Evolutionary conservation across 2,329 filamentous ascomycete species (phyloP).

Genomic region (Aureobasidium sp.): DNA sequence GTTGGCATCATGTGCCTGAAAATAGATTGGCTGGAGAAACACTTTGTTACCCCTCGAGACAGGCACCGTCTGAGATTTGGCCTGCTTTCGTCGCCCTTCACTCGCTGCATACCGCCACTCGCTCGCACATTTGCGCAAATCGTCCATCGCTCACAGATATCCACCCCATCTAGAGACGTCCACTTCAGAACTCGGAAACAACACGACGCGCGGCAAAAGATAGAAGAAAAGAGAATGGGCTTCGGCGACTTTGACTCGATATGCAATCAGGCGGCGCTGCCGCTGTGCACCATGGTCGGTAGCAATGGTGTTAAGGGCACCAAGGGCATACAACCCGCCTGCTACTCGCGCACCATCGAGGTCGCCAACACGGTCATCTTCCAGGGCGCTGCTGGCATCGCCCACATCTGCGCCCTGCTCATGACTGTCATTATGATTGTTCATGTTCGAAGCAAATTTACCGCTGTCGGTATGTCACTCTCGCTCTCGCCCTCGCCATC

Average conservation of each 20-base stretch:
- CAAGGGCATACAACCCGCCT: slow-evolving; percentile 69
- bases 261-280: slow-evolving; percentile 78
- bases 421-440: slow-evolving; percentile 98
- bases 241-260: slow-evolving; percentile 88
- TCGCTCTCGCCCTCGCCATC: neutral
- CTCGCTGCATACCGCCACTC: slow-evolving; percentile 1
- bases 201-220: neutral
- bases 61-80: neutral
- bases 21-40: slow-evolving; percentile 2
- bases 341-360: slow-evolving; percentile 92
- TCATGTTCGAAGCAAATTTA: slow-evolving; percentile 95
- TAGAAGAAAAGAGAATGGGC: slow-evolving; percentile 52
- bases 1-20: slow-evolving; percentile 2
- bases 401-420: slow-evolving; percentile 81
- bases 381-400: slow-evolving; percentile 80
- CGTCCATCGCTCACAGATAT: neutral
- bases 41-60: slow-evolving; percentile 12
- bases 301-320: slow-evolving; percentile 60
- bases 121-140: neutral
- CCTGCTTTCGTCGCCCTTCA: neutral
- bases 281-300: slow-evolving; percentile 80
- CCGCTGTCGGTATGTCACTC: slow-evolving; percentile 71
- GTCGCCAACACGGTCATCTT: slow-evolving; percentile 98
- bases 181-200: no score
- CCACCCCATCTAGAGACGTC: neutral